A percentile compares a stretch with the other conserved stretches of the same genome.
Conservation (phyloP, 169 alveolate genomes). For the Toxoplasma gondii region DNA sequence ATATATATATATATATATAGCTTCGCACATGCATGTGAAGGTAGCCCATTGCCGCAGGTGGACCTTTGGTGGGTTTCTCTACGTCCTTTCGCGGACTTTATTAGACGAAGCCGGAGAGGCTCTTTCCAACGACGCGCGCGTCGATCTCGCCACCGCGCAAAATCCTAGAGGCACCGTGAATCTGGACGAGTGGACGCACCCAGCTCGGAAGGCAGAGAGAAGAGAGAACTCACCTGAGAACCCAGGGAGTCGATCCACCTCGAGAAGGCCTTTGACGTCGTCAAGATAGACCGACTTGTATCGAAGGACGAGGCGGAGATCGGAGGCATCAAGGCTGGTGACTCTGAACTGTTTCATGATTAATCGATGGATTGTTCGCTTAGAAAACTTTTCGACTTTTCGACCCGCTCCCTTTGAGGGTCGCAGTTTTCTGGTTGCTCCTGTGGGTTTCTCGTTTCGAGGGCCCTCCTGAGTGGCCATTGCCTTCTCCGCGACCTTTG, state of each 20-base stretch:
- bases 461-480: too few relatives aligned
- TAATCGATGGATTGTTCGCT: slow-evolving; percentile 24
- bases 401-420: not conserved
- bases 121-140: too few relatives aligned
- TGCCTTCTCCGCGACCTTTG: too few relatives aligned
- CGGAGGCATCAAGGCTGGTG: not conserved
- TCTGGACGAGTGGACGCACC: not conserved
- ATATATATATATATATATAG: not conserved
- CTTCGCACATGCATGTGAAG: too few relatives aligned
- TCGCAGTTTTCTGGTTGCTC: too few relatives aligned
- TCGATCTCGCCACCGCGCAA: too few relatives aligned
- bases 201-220: not conserved
- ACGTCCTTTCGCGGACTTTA: too few relatives aligned
- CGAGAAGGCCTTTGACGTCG: slow-evolving; percentile 43
- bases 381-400: slow-evolving; percentile 1
- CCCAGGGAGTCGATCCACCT: slow-evolving; percentile 25
- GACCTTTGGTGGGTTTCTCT: too few relatives aligned
- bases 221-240: not conserved
- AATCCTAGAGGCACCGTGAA: too few relatives aligned
- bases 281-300: not conserved
- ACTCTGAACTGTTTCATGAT: slow-evolving; percentile 44
- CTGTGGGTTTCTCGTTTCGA: too few relatives aligned
- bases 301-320: not conserved
- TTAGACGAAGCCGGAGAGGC: too few relatives aligned
- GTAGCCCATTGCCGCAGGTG: too few relatives aligned